Evolutionary conservation across 2,329 filamentous ascomycete species (phyloP), one percentile per base, ranked within the genome.

Genomic region (Verruconis gallopava): DNA sequence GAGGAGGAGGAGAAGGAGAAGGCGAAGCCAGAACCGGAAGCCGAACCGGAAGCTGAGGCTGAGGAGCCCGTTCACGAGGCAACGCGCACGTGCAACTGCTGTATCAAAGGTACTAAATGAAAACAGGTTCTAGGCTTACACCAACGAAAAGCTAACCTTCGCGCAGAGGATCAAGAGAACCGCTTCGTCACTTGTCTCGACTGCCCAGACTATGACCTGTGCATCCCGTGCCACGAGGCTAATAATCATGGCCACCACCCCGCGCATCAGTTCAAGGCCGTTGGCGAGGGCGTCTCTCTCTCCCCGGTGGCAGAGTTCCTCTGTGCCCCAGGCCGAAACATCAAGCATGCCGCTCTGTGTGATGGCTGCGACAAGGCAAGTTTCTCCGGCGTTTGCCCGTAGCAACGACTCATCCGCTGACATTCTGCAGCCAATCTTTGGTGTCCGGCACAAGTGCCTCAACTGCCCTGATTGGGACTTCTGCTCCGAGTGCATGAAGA

Each of bases 381-480:
- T 52, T 19, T 20, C 18, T 33, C 9, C 15, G 12, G 38, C 14
- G 34, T 15, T 15, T 14, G 37, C 17, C 18, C 20, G 20, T 30
- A 9, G 11, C 14, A 42, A 39, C n/a, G n/a, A n/a, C 32, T 45
- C n/a, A 34, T 19, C 34, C 52, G 6, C 21, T 60, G 45, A 59
- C 40, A 19, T n/a, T 33, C 42, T 37, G 25, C 47, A 79, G 71
- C 78, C 77, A 59, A 91, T 98, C 54, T 71, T 73, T 51, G 93
- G 91, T 52, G 72, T 94, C 44, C 89, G 91, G 51, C 81, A 96
- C 74, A 98, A 98, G 72, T 98, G 91, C 61, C 71, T 96, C 49
- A 80, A 85, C 58, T 98, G 91, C 68, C 91, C 93, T 34, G 91
- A 98, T 61, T 98, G 85, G 82, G 91, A 98, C 56, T 96, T 84